These are phyloP conservation scores for Aciculosporium take DNA, from an alignment of 2,329 filamentous ascomycete species.

Conservation along the genomic window DNA sequence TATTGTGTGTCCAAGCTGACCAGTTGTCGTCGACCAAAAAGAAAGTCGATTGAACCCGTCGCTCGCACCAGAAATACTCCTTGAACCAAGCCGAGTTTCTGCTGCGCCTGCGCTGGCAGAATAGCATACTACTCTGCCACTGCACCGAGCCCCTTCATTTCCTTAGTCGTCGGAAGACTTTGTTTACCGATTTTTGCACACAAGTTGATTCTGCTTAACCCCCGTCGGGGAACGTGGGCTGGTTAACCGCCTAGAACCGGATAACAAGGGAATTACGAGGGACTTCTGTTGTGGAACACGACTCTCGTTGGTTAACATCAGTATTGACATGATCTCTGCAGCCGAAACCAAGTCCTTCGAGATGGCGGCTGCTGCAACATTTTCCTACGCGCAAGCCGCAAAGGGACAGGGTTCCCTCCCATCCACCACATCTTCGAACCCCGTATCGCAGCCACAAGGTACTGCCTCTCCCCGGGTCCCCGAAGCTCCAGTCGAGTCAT, in stretches of 20 bases:
- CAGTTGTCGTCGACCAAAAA: background rate
- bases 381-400: slow-evolving; percentile 93
- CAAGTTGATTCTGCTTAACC: slow-evolving; percentile 5
- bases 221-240: slow-evolving; percentile 9
- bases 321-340: slow-evolving; percentile 12
- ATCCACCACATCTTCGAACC: slow-evolving; percentile 15
- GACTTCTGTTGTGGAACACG: background rate
- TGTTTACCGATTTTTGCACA: background rate
- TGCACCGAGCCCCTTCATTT: background rate
- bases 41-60: background rate
- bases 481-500: slow-evolving; percentile 15
- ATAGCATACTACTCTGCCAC: background rate
- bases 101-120: background rate
- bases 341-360: slow-evolving; percentile 16
- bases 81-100: background rate
- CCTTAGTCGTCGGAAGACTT: slow-evolving; percentile 1
- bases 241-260: slow-evolving; percentile 4
- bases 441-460: slow-evolving; percentile 13
- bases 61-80: background rate
- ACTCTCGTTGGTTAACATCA: background rate
- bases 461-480: slow-evolving; percentile 12
- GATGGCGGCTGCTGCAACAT: slow-evolving; percentile 47
- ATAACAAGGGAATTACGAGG: slow-evolving; percentile 3
- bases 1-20: background rate
- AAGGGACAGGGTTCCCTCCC: slow-evolving; percentile 50